Percentiles rank a stretch among this genome's conserved stretches.
phyloP scores from a whole-genome alignment of 345 rosid species.

The Citrus sp. region DNA sequence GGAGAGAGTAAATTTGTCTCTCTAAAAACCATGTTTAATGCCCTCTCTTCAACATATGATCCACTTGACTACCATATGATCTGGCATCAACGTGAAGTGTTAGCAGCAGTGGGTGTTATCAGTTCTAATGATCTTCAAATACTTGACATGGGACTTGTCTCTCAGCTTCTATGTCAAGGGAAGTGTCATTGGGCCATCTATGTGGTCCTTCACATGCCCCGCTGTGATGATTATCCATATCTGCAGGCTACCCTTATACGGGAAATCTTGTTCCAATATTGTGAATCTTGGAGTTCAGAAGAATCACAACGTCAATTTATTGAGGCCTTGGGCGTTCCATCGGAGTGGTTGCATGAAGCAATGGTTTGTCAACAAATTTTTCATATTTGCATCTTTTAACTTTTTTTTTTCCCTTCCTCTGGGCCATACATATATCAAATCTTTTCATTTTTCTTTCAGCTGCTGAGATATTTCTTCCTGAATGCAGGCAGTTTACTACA shows the following conservation, averaged over 20 bases:
- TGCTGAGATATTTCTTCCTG: slow-evolving; percentile 13
- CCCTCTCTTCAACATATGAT: slow-evolving; percentile 83
- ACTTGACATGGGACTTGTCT: slow-evolving; percentile 90
- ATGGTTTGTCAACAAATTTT: slow-evolving; percentile 48
- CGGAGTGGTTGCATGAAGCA: slow-evolving; percentile 91
- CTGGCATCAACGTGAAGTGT: slow-evolving; percentile 84
- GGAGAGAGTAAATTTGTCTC: slow-evolving; percentile 52
- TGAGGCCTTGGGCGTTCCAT: slow-evolving; percentile 70
- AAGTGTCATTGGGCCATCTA: slow-evolving; percentile 96
- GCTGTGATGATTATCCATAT: slow-evolving; percentile 63
- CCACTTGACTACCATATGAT: slow-evolving; percentile 99
- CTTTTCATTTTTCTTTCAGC: slow-evolving; percentile 7
- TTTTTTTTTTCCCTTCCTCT: not conserved
- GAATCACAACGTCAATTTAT: slow-evolving; percentile 76
- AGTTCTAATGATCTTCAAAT: slow-evolving; percentile 78
- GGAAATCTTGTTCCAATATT: slow-evolving; percentile 87
- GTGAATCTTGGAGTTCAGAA: slow-evolving; percentile 82
- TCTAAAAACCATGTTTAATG: slow-evolving; percentile 83
- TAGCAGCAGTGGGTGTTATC: slow-evolving; percentile 80
- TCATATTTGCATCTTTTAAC: not conserved
- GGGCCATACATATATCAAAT: slow-evolving; percentile 11
- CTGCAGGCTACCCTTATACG: slow-evolving; percentile 67
- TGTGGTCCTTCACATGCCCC: slow-evolving; percentile 85
- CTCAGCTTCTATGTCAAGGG: slow-evolving; percentile 77
- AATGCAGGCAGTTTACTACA: slow-evolving; percentile 75